Conservation (phyloP, 2,329 filamentous ascomycete species). For the Phoma sp. region DNA sequence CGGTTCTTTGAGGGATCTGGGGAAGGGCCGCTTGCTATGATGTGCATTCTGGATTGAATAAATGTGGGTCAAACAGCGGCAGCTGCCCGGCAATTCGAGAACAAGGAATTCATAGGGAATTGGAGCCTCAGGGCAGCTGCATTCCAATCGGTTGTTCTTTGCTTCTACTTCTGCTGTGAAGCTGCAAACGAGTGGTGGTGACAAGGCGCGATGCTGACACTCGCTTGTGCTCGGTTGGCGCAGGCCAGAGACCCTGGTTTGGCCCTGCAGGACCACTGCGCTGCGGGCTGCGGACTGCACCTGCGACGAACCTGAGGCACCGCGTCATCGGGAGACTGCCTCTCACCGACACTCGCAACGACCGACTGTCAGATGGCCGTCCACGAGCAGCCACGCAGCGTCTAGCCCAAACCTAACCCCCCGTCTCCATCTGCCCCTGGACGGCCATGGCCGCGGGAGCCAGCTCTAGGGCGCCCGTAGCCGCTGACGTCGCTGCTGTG, state of each 20-base stretch:
- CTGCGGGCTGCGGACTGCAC: constrained; percentile 4
- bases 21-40: too few species aligned
- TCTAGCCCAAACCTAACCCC: constrained; percentile 4
- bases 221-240: constrained; percentile 5
- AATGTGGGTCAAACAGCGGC: too few species aligned
- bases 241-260: constrained; percentile 3
- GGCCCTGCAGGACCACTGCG: background rate
- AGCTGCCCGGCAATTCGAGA: too few species aligned
- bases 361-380: background rate
- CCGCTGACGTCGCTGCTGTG: constrained; percentile 37
- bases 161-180: background rate
- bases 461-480: constrained; percentile 14
- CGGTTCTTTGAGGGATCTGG: too few species aligned
- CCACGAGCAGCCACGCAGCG: background rate
- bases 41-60: too few species aligned
- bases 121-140: too few species aligned
- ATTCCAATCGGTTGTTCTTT: too few species aligned
- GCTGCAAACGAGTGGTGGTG: constrained; percentile 1
- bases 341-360: constrained; percentile 6
- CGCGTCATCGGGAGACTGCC: background rate
- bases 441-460: constrained; percentile 15
- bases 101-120: too few species aligned
- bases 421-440: background rate
- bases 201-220: background rate
- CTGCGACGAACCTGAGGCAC: constrained; percentile 7